These are phyloP conservation scores for Candida coleopterorum DNA, from an alignment of 805 yeast species.

Conservation along the genomic window DNA sequence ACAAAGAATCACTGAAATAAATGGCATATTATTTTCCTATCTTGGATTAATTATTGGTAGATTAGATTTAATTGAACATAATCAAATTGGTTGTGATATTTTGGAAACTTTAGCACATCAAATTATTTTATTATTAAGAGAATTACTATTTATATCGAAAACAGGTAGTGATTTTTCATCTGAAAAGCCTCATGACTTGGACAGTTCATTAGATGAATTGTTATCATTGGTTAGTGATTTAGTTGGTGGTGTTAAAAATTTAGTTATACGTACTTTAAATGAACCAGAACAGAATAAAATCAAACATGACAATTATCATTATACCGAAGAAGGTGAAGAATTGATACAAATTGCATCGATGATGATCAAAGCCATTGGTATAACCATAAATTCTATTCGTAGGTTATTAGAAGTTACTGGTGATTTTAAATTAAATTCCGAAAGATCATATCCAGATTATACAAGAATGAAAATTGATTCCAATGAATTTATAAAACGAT, in stretches of 20 bases:
- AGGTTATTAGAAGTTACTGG: slow-evolving; percentile 53
- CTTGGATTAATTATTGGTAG: slow-evolving; percentile 70
- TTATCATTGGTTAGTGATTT: slow-evolving; percentile 59
- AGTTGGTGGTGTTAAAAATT: slow-evolving; percentile 57
- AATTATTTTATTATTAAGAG: slow-evolving; percentile 58
- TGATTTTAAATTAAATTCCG: slow-evolving; percentile 52
- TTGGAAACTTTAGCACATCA: slow-evolving; percentile 67
- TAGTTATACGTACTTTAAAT: slow-evolving; percentile 51
- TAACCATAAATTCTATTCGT: slow-evolving; percentile 47
- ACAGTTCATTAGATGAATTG: slow-evolving; percentile 51
- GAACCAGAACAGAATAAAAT: slow-evolving; percentile 26
- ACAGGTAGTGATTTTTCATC: slow-evolving; percentile 36
- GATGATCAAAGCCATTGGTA: slow-evolving; percentile 52
- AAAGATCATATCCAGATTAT: slow-evolving; percentile 66
- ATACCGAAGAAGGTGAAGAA: slow-evolving; percentile 64
- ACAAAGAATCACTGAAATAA: slow-evolving; percentile 59
- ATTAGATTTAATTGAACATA: slow-evolving; percentile 71
- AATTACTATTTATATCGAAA: slow-evolving; percentile 57
- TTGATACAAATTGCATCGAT: slow-evolving; percentile 56
- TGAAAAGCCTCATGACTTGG: slow-evolving; percentile 39
- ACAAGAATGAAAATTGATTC: slow-evolving; percentile 53
- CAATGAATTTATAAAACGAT: slow-evolving; percentile 52
- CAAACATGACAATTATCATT: slow-evolving; percentile 37
- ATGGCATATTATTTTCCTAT: slow-evolving; percentile 54
- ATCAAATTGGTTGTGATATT: slow-evolving; percentile 62